Percentiles rank a stretch among this genome's conserved stretches.
phyloP scores from a whole-genome alignment of 2,329 filamentous ascomycete genomes.

The Colletotrichum cuscutae region DNA sequence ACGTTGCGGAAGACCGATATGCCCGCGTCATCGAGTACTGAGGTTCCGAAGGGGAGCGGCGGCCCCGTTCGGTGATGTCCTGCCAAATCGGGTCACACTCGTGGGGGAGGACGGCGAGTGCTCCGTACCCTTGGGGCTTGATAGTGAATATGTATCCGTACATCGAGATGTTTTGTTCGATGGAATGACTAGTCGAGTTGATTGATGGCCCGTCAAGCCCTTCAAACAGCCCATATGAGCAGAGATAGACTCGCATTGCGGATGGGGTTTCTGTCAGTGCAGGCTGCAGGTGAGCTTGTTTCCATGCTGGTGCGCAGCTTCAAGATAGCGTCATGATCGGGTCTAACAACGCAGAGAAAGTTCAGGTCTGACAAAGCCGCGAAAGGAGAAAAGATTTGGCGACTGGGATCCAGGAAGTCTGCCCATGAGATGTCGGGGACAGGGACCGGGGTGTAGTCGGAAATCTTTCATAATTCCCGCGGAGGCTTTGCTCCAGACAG shows the following conservation, averaged over 20 bases:
- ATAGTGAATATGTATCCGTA: background rate
- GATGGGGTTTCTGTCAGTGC: background rate
- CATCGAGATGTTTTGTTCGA: background rate
- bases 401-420: background rate
- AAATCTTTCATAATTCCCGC: background rate
- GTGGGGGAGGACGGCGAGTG: constrained; percentile 1
- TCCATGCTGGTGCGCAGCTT: background rate
- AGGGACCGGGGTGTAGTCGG: constrained; percentile 16
- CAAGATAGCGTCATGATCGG: constrained; percentile 2
- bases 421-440: constrained; percentile 5
- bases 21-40: constrained; percentile 15
- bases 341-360: background rate
- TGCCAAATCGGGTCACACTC: constrained; percentile 17
- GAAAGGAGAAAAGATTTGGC: background rate
- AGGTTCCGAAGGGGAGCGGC: background rate
- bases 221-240: background rate
- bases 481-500: constrained; percentile 26
- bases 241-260: background rate
- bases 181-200: background rate
- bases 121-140: background rate
- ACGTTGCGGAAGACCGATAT: constrained; percentile 7
- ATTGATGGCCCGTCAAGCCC: background rate
- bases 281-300: constrained; percentile 17
- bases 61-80: background rate
- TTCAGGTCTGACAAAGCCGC: background rate